Evolutionary conservation across 116 monocot species (phyloP), one percentile per base, ranked within the genome.

Genomic region (Thalassia testudinum): DNA sequence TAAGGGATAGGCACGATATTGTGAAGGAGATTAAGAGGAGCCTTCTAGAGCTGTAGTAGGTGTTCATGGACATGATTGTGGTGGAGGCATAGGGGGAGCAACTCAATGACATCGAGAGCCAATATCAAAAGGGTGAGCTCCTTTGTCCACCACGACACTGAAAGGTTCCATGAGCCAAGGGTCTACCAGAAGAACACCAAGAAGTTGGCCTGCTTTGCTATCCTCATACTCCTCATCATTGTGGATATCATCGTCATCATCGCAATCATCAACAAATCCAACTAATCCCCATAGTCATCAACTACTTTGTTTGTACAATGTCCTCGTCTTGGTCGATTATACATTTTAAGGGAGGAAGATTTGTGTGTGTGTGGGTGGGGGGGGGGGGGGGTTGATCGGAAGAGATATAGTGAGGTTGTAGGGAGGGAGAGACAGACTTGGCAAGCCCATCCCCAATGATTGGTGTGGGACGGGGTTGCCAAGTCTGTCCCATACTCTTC

Each of bases 61-160:
- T 87, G 44, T 87, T 87, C 62, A 16, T 87, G 28, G 86, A 87
- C 75, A 87, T 87, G 86, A 75, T 78, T 16, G 81, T 64, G 23
- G 81, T 87, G 42, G 81, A 72, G 57, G 75, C 78, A 10, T 81
- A 87, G 60, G 86, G 86, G 14, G 64, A 78, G 50, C 78, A 81
- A 59, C 47, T 87, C 24, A 70, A 87, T 26, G 78, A 87, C 47
- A 87, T 87, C 14, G 78, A 87, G 72, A 81, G 75, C 69, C 78
- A 87, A n/a, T 12, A 75, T 87, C 6, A 59, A 67, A 3, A 68
- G 65, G 43, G 86, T 81, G 11, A 75, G 53, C 64, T 81, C 81
- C 16, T 87, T 81, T 57, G 86, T 87, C 25, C 50, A 69, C 42
- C 47, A 50, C 21, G 81, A 81, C 3, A 49, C 72, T 12, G 69